A percentile compares a stretch with the other conserved stretches of the same genome.
Conservation (phyloP, 768 basidiomycete species). For the Phaffia tasmanica region DNA sequence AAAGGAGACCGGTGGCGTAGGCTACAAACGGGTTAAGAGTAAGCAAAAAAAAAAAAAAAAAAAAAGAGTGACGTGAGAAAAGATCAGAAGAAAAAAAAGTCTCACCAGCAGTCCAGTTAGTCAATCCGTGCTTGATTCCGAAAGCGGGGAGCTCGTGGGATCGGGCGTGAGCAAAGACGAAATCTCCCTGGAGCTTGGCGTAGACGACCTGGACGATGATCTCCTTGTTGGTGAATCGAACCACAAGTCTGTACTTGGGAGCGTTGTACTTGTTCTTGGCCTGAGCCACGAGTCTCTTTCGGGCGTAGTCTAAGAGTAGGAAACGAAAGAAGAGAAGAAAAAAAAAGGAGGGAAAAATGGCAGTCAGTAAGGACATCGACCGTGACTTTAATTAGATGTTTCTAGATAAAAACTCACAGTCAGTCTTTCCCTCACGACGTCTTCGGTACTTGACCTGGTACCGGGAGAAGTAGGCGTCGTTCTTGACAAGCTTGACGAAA, state of each 20-base stretch:
- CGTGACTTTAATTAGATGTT: neutral
- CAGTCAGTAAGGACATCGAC: neutral
- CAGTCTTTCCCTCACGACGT: slow-evolving; percentile 96
- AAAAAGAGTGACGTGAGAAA: neutral
- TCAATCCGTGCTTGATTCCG: slow-evolving; percentile 95
- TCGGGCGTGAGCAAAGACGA: slow-evolving; percentile 74
- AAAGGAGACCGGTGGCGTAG: slow-evolving; percentile 92
- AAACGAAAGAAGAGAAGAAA: slow-evolving; percentile 1
- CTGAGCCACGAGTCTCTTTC: slow-evolving; percentile 91
- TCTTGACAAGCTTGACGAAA: slow-evolving; percentile 95
- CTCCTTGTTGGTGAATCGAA: slow-evolving; percentile 96
- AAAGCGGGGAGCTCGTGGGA: slow-evolving; percentile 88
- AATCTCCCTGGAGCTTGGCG: slow-evolving; percentile 84
- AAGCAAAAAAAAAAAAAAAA: too few species aligned
- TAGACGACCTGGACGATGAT: slow-evolving; percentile 84
- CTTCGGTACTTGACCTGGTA: slow-evolving; percentile 98
- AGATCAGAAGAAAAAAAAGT: neutral
- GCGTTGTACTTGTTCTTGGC: slow-evolving; percentile 78
- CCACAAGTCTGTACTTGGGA: slow-evolving; percentile 54
- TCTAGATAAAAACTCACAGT: slow-evolving; percentile 53
- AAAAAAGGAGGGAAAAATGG: slow-evolving; percentile 1
- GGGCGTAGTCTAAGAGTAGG: slow-evolving; percentile 67
- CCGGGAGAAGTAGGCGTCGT: slow-evolving; percentile 87
- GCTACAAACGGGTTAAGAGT: slow-evolving; percentile 52
- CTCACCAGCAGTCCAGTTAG: slow-evolving; percentile 94